Evolutionary conservation across 1,284 basidiomycete species (phyloP).

Genomic region (Cutaneotrichosporon sp.): DNA sequence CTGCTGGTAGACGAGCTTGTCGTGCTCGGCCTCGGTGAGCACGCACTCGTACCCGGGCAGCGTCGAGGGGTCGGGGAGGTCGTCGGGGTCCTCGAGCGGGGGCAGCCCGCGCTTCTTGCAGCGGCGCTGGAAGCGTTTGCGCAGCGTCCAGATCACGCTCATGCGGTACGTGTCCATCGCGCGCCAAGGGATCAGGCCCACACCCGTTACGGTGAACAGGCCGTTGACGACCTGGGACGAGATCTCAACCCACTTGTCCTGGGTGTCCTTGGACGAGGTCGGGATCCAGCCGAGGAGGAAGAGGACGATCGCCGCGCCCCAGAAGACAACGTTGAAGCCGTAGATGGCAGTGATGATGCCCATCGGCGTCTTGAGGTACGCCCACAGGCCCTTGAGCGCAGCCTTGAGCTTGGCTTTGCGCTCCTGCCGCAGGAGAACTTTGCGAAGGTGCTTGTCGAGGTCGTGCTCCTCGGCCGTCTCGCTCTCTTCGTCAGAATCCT

Average conservation of each 20-base stretch:
- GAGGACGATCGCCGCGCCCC: slow-evolving; percentile 80
- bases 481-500: slow-evolving; percentile 5
- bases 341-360: slow-evolving; percentile 74
- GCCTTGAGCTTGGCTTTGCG: slow-evolving; percentile 66
- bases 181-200: slow-evolving; percentile 67
- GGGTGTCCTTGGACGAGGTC: slow-evolving; percentile 36
- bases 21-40: slow-evolving; percentile 69
- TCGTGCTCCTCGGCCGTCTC: slow-evolving; percentile 26
- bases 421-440: slow-evolving; percentile 60
- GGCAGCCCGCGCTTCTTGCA: slow-evolving; percentile 65
- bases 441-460: slow-evolving; percentile 66
- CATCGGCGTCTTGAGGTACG: slow-evolving; percentile 72
- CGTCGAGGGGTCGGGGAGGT: slow-evolving; percentile 72
- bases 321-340: slow-evolving; percentile 74
- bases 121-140: slow-evolving; percentile 61
- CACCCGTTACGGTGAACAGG: slow-evolving; percentile 74
- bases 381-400: slow-evolving; percentile 72
- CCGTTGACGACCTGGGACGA: slow-evolving; percentile 72
- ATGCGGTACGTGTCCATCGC: slow-evolving; percentile 76
- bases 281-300: slow-evolving; percentile 60
- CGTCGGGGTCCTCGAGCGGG: slow-evolving; percentile 68
- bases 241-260: slow-evolving; percentile 61
- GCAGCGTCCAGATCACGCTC: slow-evolving; percentile 71
- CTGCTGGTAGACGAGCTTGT: slow-evolving; percentile 64
- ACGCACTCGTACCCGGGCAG: slow-evolving; percentile 69